phyloP scores from a whole-genome alignment of 2,329 filamentous ascomycete species.

The Exophiala bonariae region DNA sequence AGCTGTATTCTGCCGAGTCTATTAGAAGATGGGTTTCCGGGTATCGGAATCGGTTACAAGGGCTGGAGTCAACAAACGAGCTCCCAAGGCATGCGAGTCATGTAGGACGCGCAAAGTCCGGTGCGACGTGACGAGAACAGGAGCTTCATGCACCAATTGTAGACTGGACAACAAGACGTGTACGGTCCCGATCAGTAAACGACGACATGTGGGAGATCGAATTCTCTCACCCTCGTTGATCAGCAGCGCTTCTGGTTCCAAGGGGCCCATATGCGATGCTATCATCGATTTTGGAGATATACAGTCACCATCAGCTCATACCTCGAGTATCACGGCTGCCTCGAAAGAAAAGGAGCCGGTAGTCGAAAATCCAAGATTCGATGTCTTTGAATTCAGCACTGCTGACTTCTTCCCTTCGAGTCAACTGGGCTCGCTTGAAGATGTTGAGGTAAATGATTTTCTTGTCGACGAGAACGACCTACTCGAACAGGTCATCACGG shows the following conservation, averaged over 20 bases:
- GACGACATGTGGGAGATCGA: constrained; percentile 51
- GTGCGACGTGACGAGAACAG: constrained; percentile 87
- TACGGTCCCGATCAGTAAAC: constrained; percentile 75
- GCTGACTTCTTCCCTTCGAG: not conserved
- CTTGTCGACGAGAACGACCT: too few species aligned
- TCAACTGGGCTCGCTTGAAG: not conserved
- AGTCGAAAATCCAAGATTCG: not conserved
- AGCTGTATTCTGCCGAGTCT: too few species aligned
- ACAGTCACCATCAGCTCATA: not conserved
- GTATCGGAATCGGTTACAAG: not conserved
- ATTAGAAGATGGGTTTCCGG: not conserved
- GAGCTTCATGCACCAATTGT: constrained; percentile 83
- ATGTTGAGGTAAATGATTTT: too few species aligned
- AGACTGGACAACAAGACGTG: constrained; percentile 55
- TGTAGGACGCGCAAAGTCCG: constrained; percentile 87
- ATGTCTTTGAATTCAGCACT: constrained; percentile 6
- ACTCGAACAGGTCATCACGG: constrained; percentile 20
- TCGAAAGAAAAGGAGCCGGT: not conserved
- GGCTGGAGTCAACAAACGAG: constrained; percentile 68
- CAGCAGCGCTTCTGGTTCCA: constrained; percentile 4
- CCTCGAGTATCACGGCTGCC: too few species aligned
- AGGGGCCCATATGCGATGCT: constrained; percentile 19
- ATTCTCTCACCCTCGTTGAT: constrained; percentile 15
- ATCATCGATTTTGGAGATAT: constrained; percentile 21
- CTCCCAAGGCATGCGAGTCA: constrained; percentile 83